Evolutionary conservation across 192 early-diverging fungal species (phyloP), one percentile per base, ranked within the genome.

Genomic region (Coemansia guatemalensis): DNA sequence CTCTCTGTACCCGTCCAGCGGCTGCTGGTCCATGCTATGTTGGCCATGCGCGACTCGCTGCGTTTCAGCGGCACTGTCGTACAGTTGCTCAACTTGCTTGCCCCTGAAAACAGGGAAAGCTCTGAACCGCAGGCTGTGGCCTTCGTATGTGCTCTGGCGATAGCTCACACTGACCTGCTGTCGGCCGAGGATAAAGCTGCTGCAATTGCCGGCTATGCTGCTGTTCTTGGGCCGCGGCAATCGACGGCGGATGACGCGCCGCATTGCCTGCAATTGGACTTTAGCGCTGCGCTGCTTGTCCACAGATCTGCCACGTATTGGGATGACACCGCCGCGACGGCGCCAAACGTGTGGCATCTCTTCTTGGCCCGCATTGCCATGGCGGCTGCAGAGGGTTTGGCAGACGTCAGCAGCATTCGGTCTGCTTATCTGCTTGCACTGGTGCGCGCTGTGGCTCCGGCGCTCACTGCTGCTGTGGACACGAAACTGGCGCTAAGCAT

Each of bases 1-100:
- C 27, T 18, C 5, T 44, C 21, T 18, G 21, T 32, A 2, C 20
- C 23, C n/a, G 78, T 64, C 3, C 72, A 68, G 53, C 57, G 62
- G n/a, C 65, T 81, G 30, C 35, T 81, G 20, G 61, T 52, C 5
- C 73, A 74, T 18, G 24, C 65, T 18, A n/a, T 81, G 53, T 21
- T 75, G 26, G 72, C 73, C 8, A 52, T 44, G 24, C 53, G 62
- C 5, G 69, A 69, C 23, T 68, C 68, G 9, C 2, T 23, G 21
- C 30, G 25, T n/a, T 71, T 76, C 33, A 52, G 74, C 27, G 11
- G 14, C 4, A 17, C 61, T 22, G 56, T 59, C 7, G 56, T 47
- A 9, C 64, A 35, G 54, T 52, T 72, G 24, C 27, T 65, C 8
- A 33, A 26, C 24, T 27, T 64, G 24, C 17, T 69, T 20, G 48